Conservation (phyloP, 2,329 filamentous ascomycete species). For the Pseudogymnoascus sp. region DNA sequence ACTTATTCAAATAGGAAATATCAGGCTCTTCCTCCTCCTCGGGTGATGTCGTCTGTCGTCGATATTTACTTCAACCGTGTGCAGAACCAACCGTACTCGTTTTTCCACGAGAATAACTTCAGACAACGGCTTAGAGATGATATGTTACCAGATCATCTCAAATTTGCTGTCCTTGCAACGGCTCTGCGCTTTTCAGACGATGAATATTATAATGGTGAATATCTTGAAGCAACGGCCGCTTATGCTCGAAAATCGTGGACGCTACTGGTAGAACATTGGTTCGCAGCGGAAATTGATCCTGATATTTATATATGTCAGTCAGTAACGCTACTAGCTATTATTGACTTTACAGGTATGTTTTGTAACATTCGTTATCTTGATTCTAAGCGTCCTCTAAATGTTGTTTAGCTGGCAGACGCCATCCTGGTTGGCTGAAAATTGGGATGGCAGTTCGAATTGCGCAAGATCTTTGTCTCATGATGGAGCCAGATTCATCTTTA, state of each 20-base stretch:
- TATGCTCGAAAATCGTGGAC: conserved; percentile 33
- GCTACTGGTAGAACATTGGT: conserved; percentile 31
- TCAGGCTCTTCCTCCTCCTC: not conserved
- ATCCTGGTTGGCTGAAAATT: conserved; percentile 34
- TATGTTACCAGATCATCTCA: conserved; percentile 27
- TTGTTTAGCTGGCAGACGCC: conserved; percentile 28
- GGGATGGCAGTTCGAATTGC: conserved; percentile 31
- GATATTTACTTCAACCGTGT: conserved; percentile 32
- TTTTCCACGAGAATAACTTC: conserved; percentile 34
- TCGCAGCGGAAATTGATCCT: conserved; percentile 28
- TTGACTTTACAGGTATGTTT: conserved; percentile 34
- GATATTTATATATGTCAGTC: conserved; percentile 35
- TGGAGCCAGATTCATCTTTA: conserved; percentile 26
- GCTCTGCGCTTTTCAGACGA: conserved; percentile 30
- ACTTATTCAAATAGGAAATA: not conserved
- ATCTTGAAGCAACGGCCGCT: conserved; percentile 23
- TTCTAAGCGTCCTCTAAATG: not conserved
- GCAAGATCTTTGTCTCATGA: conserved; percentile 32
- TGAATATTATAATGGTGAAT: conserved; percentile 26
- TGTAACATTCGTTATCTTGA: not conserved
- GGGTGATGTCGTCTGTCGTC: conserved; percentile 17
- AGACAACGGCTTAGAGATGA: conserved; percentile 25
- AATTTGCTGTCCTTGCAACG: conserved; percentile 31
- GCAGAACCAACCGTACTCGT: conserved; percentile 36
- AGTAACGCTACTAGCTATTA: conserved; percentile 33